Conservation (phyloP, 202 grass and related monocot species). For the Miscanthus sacchariflorus region DNA sequence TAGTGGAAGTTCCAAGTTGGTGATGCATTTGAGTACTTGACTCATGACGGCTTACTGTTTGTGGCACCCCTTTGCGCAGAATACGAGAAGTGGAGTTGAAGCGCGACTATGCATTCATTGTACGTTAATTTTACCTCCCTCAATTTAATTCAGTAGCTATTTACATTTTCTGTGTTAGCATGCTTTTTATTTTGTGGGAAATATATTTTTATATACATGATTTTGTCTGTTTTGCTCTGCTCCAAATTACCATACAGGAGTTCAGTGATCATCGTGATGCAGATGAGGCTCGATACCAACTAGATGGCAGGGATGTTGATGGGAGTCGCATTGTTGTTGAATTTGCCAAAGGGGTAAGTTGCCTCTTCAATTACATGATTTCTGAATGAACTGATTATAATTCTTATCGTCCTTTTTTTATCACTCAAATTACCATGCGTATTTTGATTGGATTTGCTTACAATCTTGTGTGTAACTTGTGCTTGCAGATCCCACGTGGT, state of each 20-base stretch:
- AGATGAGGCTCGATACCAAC: slow-evolving; percentile 86
- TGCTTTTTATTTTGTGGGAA: background rate
- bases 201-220: slow-evolving; percentile 35
- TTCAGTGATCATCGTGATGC: slow-evolving; percentile 92
- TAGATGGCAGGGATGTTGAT: slow-evolving; percentile 95
- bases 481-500: slow-evolving; percentile 66
- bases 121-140: slow-evolving; percentile 54
- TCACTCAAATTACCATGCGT: background rate
- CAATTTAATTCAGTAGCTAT: background rate
- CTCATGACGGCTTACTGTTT: slow-evolving; percentile 94
- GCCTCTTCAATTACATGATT: background rate
- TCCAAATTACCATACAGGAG: slow-evolving; percentile 61
- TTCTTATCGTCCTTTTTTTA: background rate
- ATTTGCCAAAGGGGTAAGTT: slow-evolving; percentile 88
- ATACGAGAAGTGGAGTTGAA: slow-evolving; percentile 99
- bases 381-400: background rate
- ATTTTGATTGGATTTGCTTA: slow-evolving; percentile 24
- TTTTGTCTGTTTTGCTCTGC: background rate
- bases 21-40: slow-evolving; percentile 76
- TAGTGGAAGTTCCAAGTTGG: slow-evolving; percentile 81
- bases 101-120: slow-evolving; percentile 98
- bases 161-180: background rate
- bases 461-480: background rate
- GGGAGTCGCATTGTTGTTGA: slow-evolving; percentile 88
- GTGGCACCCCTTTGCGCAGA: slow-evolving; percentile 93